Percentiles rank a stretch among this genome's conserved stretches.
Conservation (phyloP, 78 protist species). For the Paulinella micropora region DNA sequence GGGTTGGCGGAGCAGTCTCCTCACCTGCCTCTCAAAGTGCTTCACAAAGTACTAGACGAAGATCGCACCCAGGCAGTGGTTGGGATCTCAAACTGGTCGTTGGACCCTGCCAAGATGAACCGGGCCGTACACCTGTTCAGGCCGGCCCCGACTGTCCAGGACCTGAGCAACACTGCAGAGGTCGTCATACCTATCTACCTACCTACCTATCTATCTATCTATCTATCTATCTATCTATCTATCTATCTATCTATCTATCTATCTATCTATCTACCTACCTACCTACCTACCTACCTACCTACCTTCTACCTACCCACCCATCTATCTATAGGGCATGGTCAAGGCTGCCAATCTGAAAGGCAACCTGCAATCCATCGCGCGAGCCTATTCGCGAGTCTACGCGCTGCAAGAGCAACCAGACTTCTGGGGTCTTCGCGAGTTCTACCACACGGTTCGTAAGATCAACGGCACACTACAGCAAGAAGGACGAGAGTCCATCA, state of each 20-base stretch:
- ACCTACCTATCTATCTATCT: no score
- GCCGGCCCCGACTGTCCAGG: conserved; percentile 13
- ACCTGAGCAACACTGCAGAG: conserved; percentile 33
- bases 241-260: no score
- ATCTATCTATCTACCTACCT: no score
- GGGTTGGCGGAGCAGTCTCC: conserved; percentile 11
- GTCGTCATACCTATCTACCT: no score
- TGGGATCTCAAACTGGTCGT: conserved; percentile 52
- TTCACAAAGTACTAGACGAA: conserved; percentile 40
- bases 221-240: no score
- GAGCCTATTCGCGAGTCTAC: not conserved
- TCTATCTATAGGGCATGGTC: no score
- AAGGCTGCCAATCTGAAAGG: not conserved
- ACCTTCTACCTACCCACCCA: no score
- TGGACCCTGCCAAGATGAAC: conserved; percentile 59
- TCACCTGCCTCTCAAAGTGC: conserved; percentile 50
- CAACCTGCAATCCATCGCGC: not conserved
- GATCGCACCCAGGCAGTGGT: conserved; percentile 30
- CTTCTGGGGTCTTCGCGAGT: conserved; percentile 9
- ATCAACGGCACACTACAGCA: not conserved
- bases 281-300: no score
- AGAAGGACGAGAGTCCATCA: not conserved
- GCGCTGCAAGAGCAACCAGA: not conserved
- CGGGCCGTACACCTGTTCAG: conserved; percentile 31
- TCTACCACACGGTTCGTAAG: not conserved